phyloP scores from a whole-genome alignment of 148 eudicot species.

The Vaccinium darrowii region DNA sequence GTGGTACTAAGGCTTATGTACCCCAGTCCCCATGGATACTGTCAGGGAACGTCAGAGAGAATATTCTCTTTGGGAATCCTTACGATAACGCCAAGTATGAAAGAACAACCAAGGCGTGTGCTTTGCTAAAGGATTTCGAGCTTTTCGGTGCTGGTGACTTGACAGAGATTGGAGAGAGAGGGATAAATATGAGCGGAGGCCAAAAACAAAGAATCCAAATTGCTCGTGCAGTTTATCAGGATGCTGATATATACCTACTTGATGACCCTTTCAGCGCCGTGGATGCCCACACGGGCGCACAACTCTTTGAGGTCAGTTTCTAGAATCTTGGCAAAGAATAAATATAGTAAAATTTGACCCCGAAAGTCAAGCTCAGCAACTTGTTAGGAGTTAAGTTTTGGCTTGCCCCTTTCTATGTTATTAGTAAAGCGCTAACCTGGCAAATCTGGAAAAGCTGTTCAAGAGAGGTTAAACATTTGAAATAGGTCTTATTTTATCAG shows the following conservation, averaged over 20 bases:
- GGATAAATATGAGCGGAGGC: constrained; percentile 98
- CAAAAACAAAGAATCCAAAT: constrained; percentile 98
- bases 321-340: not conserved
- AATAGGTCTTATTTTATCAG: not conserved
- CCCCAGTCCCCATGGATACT: constrained; percentile 96
- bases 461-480: not conserved
- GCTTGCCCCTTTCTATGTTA: too few species aligned
- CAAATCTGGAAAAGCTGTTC: too few species aligned
- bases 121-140: constrained; percentile 85
- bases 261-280: constrained; percentile 99
- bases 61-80: constrained; percentile 76
- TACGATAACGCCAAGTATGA: constrained; percentile 65
- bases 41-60: constrained; percentile 84
- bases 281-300: constrained; percentile 95
- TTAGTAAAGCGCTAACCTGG: too few species aligned
- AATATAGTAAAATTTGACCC: too few species aligned
- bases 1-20: constrained; percentile 95
- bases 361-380: too few species aligned
- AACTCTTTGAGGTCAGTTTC: constrained; percentile 75
- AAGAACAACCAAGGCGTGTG: constrained; percentile 73
- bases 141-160: constrained; percentile 80
- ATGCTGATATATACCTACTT: constrained; percentile 89
- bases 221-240: constrained; percentile 94
- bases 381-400: too few species aligned
- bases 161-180: constrained; percentile 95